Evolutionary conservation across 2,329 filamentous ascomycete species (phyloP).

Genomic region (Stachybotrys chlorohalonatus): DNA sequence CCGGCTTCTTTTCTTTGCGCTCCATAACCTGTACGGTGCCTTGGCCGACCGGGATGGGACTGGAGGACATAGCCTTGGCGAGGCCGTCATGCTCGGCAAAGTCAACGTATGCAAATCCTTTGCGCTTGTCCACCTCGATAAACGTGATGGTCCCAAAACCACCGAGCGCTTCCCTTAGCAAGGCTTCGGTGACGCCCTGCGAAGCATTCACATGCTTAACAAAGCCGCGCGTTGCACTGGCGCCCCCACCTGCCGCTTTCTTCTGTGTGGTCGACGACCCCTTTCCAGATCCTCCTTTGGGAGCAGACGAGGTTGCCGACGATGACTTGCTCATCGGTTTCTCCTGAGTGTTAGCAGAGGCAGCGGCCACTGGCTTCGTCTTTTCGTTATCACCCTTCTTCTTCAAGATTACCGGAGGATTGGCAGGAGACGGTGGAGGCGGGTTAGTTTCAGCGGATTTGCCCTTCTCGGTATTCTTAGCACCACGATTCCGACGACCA

Average conservation of each 20-base stretch:
- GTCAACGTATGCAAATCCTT: slow-evolving; percentile 89
- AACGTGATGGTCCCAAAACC: slow-evolving; percentile 65
- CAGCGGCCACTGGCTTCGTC: slow-evolving; percentile 12
- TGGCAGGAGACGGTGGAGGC: slow-evolving; percentile 13
- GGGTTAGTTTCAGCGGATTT: slow-evolving; percentile 22
- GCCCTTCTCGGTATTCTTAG: slow-evolving; percentile 28
- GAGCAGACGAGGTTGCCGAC: neutral
- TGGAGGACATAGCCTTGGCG: slow-evolving; percentile 70
- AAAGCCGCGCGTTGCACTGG: slow-evolving; percentile 57
- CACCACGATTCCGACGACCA: slow-evolving; percentile 22
- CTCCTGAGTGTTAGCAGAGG: slow-evolving; percentile 17
- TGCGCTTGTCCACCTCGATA: slow-evolving; percentile 90
- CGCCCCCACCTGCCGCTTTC: slow-evolving; percentile 18
- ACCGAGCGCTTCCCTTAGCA: slow-evolving; percentile 67
- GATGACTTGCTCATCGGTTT: slow-evolving; percentile 7
- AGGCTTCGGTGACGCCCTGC: slow-evolving; percentile 79
- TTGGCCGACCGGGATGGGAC: slow-evolving; percentile 73
- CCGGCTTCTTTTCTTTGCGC: slow-evolving; percentile 53
- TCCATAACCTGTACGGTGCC: slow-evolving; percentile 83
- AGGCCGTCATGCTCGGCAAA: slow-evolving; percentile 68
- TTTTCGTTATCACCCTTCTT: slow-evolving; percentile 26
- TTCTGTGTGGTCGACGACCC: slow-evolving; percentile 21
- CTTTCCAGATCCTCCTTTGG: slow-evolving; percentile 3
- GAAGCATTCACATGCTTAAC: slow-evolving; percentile 80
- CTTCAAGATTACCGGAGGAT: slow-evolving; percentile 30